Base-by-base conservation (phyloP, 441 rosid genomes). In the Populus trichocarpa region DNA sequence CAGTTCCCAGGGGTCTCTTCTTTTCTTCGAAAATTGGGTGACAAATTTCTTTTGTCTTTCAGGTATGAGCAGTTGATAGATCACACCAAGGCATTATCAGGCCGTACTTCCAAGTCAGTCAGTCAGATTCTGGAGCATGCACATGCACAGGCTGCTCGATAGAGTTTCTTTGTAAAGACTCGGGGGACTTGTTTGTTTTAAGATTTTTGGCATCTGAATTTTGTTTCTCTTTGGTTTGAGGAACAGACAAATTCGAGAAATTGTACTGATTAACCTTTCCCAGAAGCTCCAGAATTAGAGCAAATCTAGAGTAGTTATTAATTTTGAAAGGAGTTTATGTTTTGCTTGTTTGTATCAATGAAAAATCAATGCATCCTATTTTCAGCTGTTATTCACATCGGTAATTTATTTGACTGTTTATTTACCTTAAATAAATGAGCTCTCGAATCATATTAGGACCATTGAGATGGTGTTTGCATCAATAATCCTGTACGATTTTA, bases 41-140 rank as follows among this genome's bases (percentile, higher is more conserved):
- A 14, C 61, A 3, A 22, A 18, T 23, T 14, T 28, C 0, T 75
- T 12, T 8, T 9, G 30, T 66, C 16, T 32, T 40, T 42, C 92
- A 96, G 99, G 79, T 87, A 96, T 78, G 99, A 94, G 88, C 98
- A 94, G 78, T 81, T 96, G 86, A 90, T 96, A 74, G 95, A 92
- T 82, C 98, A 96, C 83, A 90, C 93, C 50, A 96, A 91, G 87
- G 92, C 84, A 46, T 75, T 96, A 22, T 92, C 97, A 53, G 98
- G 91, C 53, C 90, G 99, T 28, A 92, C 99, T 38, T 88, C 90
- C 90, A 92, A 94, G 84, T 72, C 91, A 69, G 99, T 92, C 75
- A 82, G 85, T 79, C 99, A 96, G 84, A 87, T 96, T 70, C 81
- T 92, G 75, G 97, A 92, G 66, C 97, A 92, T 36, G 75, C 89